phyloP scores from a whole-genome alignment of 495 filamentous ascomycete genomes.

The Aspergillus sclerotioniger region DNA sequence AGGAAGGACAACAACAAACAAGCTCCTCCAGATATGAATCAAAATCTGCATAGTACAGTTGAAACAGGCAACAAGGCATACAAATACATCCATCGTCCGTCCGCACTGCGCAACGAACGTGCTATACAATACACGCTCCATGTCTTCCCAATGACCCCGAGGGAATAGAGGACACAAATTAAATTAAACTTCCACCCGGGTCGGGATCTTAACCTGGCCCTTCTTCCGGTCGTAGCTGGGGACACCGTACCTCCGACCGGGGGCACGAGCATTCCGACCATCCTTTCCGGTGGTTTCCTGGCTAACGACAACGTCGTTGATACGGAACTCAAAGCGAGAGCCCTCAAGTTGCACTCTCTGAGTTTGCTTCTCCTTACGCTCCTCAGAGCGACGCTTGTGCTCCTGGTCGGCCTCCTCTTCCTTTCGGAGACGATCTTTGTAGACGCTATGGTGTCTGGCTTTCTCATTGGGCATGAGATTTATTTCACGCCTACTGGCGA shows the following conservation, averaged over 20 bases:
- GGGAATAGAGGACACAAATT: not conserved
- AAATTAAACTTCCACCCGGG: conserved; percentile 50
- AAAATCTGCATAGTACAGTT: not conserved
- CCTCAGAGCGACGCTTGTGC: conserved; percentile 36
- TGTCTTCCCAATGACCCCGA: not conserved
- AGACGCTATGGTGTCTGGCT: conserved; percentile 36
- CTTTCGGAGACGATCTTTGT: conserved; percentile 43
- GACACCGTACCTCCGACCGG: conserved; percentile 67
- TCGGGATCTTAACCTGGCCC: conserved; percentile 71
- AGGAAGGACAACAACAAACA: not conserved
- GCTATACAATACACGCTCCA: not conserved
- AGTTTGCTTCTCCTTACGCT: conserved; percentile 37
- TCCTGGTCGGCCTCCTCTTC: conserved; percentile 39
- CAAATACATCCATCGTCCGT: conserved; percentile 5
- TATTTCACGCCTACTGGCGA: conserved; percentile 54
- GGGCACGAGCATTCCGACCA: conserved; percentile 54
- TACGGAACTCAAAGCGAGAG: conserved; percentile 76
- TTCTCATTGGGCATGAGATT: conserved; percentile 24
- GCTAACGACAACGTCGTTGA: conserved; percentile 60
- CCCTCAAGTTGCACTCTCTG: conserved; percentile 46
- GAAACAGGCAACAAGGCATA: not conserved
- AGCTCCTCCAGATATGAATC: not conserved
- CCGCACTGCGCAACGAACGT: not conserved
- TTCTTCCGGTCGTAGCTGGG: conserved; percentile 70
- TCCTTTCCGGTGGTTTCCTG: conserved; percentile 58